Percentiles rank a stretch among this genome's conserved stretches.
Conservation (phyloP, 2,329 filamentous ascomycete genomes). For the Fusarium ambrosium region DNA sequence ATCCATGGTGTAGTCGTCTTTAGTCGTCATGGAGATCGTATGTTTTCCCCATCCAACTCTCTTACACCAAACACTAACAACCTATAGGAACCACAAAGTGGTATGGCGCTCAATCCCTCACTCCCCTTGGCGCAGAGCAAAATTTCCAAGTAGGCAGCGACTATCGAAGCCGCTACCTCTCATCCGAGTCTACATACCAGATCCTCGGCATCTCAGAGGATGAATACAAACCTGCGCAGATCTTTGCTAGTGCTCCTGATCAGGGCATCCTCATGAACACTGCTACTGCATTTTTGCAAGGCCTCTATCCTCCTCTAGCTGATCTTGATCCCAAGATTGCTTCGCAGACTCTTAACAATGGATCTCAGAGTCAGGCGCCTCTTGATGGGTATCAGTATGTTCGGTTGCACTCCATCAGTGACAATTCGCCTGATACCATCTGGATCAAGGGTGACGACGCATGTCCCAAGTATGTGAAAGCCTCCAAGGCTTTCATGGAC, state of each 20-base stretch:
- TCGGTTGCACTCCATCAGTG: slow-evolving; percentile 47
- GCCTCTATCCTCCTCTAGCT: slow-evolving; percentile 52
- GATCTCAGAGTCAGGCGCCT: slow-evolving; percentile 46
- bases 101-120: slow-evolving; percentile 51
- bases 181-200: slow-evolving; percentile 43
- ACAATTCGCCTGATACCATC: slow-evolving; percentile 52
- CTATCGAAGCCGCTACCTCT: slow-evolving; percentile 44
- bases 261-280: slow-evolving; percentile 52
- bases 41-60: slow-evolving; percentile 9
- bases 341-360: slow-evolving; percentile 50
- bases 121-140: slow-evolving; percentile 52
- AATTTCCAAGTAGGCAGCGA: slow-evolving; percentile 47
- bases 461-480: slow-evolving; percentile 48
- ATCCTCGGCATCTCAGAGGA: slow-evolving; percentile 53
- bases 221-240: slow-evolving; percentile 49
- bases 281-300: slow-evolving; percentile 54
- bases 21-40: slow-evolving; percentile 53
- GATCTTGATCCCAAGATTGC: slow-evolving; percentile 46
- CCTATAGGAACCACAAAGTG: slow-evolving; percentile 51
- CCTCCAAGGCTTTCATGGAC: slow-evolving; percentile 47
- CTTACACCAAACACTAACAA: neutral
- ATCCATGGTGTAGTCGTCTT: slow-evolving; percentile 53
- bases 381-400: slow-evolving; percentile 54
- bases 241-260: slow-evolving; percentile 52
- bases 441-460: slow-evolving; percentile 55